phyloP scores from a whole-genome alignment of 1,139 yeast genomes.

The Neolecta irregularis region DNA sequence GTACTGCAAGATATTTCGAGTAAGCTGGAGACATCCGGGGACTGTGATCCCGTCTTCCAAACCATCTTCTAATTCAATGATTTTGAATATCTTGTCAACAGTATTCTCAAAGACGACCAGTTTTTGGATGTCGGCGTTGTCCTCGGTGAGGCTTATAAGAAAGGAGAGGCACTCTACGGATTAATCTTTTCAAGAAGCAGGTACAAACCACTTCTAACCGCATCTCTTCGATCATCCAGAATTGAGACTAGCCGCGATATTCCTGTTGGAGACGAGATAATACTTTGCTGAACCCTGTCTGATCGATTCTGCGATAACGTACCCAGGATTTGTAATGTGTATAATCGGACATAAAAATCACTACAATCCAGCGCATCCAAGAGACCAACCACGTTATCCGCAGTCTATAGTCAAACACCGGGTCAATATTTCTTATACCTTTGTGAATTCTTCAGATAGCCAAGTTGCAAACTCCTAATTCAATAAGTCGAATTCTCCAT shows the following conservation, averaged over 20 bases:
- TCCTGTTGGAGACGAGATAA: constrained; percentile 63
- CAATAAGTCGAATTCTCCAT: constrained; percentile 81
- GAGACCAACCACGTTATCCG: constrained; percentile 42
- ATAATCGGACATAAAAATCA: constrained; percentile 65
- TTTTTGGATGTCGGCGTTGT: constrained; percentile 77
- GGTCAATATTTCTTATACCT: constrained; percentile 18
- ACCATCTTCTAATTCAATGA: constrained; percentile 80
- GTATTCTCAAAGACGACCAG: constrained; percentile 89
- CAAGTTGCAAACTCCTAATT: constrained; percentile 77
- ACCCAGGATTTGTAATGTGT: constrained; percentile 70
- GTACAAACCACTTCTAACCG: constrained; percentile 46
- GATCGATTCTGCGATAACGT: constrained; percentile 72
- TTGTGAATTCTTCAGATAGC: background rate
- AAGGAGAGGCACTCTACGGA: constrained; percentile 34
- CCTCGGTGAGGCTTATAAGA: constrained; percentile 68
- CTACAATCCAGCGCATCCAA: constrained; percentile 41
- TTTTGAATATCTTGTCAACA: constrained; percentile 62
- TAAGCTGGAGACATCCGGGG: constrained; percentile 69
- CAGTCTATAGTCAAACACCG: constrained; percentile 29
- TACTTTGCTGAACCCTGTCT: constrained; percentile 52
- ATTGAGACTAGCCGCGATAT: constrained; percentile 57
- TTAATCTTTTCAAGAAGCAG: background rate
- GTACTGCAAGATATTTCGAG: constrained; percentile 57
- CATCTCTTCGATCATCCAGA: constrained; percentile 63
- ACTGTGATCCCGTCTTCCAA: constrained; percentile 70